Percentiles rank a stretch among this genome's conserved stretches.
phyloP scores from a whole-genome alignment of 345 rosid species.

The Dimocarpus longan region DNA sequence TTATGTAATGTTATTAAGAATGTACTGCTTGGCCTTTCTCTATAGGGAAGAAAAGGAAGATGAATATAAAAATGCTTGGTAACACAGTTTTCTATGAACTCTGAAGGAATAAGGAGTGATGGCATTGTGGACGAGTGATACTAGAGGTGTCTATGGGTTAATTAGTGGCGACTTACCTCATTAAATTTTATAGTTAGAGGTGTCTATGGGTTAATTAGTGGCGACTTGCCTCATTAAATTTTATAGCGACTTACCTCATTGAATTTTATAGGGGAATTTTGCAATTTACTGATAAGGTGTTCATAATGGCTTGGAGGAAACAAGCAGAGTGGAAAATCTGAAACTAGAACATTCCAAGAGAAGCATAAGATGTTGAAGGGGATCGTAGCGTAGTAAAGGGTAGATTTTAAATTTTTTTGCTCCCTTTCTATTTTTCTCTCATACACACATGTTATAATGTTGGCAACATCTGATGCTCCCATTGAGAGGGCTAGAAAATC shows the following conservation, averaged over 20 bases:
- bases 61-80: neutral
- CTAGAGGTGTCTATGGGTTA: neutral
- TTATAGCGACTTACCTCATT: neutral
- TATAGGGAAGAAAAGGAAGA: neutral
- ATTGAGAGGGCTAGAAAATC: neutral
- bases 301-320: neutral
- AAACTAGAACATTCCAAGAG: neutral
- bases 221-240: neutral
- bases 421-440: neutral
- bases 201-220: neutral
- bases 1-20: neutral
- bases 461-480: neutral
- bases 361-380: neutral
- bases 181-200: no score
- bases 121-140: neutral
- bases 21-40: neutral
- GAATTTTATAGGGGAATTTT: neutral
- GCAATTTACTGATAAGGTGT: neutral
- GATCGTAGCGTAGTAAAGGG: neutral
- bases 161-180: no score
- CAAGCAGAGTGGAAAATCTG: neutral
- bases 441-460: neutral
- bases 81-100: neutral
- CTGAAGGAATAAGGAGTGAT: neutral
- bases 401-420: neutral